Evolutionary conservation across 2,329 filamentous ascomycete species (phyloP).

Genomic region (Blastomyces parvus): DNA sequence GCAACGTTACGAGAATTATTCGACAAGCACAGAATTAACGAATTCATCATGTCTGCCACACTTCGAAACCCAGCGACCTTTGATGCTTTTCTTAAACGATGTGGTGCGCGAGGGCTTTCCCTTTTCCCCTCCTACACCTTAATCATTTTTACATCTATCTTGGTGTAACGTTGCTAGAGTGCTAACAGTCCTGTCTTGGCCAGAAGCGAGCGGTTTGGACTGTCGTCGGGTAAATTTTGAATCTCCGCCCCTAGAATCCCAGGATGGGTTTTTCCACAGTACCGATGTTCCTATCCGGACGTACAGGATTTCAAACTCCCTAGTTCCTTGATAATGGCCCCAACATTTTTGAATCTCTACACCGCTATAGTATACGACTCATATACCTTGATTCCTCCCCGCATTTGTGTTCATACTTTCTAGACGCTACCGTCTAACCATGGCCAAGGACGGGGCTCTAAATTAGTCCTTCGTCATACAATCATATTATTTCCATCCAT

Average conservation of each 20-base stretch:
- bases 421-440: background rate
- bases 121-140: conserved; percentile 14
- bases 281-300: conserved; percentile 31
- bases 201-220: conserved; percentile 28
- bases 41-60: conserved; percentile 52
- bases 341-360: background rate
- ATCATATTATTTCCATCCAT: background rate
- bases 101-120: conserved; percentile 39
- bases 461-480: background rate
- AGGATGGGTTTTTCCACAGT: conserved; percentile 42
- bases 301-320: conserved; percentile 24
- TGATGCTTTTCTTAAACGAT: conserved; percentile 47
- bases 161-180: conserved; percentile 4
- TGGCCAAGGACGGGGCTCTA: background rate
- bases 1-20: conserved; percentile 49
- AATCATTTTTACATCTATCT: background rate
- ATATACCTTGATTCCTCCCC: conserved; percentile 8
- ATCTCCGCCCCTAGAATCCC: conserved; percentile 34
- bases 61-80: conserved; percentile 55
- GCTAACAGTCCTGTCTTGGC: conserved; percentile 9
- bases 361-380: background rate
- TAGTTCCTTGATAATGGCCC: background rate
- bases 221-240: conserved; percentile 34
- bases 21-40: conserved; percentile 41
- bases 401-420: background rate